Evolutionary conservation across 257 asterid genomes (phyloP), one percentile per base, ranked within the genome.

Genomic region (Solanum habrochaites): DNA sequence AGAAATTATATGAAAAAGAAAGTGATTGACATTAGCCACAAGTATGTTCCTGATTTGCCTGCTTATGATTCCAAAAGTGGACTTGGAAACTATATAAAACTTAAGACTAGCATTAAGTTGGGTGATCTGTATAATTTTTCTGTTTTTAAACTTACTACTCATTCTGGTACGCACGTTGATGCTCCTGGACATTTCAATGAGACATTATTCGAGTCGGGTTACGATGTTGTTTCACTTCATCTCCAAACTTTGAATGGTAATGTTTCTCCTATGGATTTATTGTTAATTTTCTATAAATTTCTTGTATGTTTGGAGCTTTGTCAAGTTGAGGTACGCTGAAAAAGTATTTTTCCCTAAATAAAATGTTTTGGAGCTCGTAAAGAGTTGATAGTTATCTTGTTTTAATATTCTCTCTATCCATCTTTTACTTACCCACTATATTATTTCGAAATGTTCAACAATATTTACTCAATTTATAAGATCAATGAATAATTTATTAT

Each of bases 241-340:
- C 89, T 87, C 31, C 66, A 35, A 40, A 87, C 82, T 15, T 73
- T 87, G 67, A 87, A 87, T 21, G 89, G 89, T 87, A 67, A 15
- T 78, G 25, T 27, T 25, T 14, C 56, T 39, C 5, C 8, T 27
- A 4, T 37, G 14, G 23, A 73, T 58, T 56, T 37, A 1, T 13
- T 67, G 11, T 67, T 67, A 67, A 12, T 1, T 6, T 67, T 27
- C 8, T 66, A 27, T 66, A 66, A 25, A 25, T 25, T 66, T 25
- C 8, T 25, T 67, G 3, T 67, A 67, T 67, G 29, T 67, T 67
- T 67, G 74, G 39, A 67, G 39, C 21, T 67, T 5, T 10, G 18
- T 1, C 15, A 15, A n/a, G 9, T 1, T 7, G 31, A 23, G 3
- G 9, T 60, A 60, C 3, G 25, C 5, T 56, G n/a, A 20, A 56